phyloP scores from a whole-genome alignment of 306 rosid genomes.

The Quercus dentata region DNA sequence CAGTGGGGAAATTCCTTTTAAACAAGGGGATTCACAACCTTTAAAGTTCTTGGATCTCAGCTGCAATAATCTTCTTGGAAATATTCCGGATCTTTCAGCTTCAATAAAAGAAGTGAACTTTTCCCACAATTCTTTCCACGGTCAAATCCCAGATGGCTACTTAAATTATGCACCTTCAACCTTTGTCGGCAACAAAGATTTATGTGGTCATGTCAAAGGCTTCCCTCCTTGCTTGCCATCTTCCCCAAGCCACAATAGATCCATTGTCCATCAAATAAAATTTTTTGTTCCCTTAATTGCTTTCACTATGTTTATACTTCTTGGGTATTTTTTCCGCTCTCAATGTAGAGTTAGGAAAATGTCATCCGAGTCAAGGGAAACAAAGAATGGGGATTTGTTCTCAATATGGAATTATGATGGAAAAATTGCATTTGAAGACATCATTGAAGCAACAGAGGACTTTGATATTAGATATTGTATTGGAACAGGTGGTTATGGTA shows the following conservation, averaged over 20 bases:
- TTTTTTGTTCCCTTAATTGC: neutral
- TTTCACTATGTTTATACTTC: neutral
- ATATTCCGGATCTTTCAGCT: neutral
- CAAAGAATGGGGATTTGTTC: neutral
- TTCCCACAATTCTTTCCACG: neutral
- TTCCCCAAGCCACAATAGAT: neutral
- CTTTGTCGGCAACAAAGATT: neutral
- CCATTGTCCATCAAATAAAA: neutral
- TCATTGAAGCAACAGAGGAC: too few species aligned
- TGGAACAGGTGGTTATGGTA: too few species aligned
- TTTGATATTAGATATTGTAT: too few species aligned
- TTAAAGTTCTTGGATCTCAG: neutral
- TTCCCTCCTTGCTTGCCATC: neutral
- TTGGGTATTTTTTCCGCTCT: neutral
- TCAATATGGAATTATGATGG: too few species aligned
- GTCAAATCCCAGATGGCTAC: neutral
- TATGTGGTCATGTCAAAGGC: neutral
- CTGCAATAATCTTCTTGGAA: neutral
- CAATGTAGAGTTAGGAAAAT: neutral
- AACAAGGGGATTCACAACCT: neutral
- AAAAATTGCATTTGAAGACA: too few species aligned
- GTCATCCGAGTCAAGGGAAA: neutral
- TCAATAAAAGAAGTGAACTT: neutral
- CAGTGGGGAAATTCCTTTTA: neutral
- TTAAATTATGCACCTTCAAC: neutral